Percentiles rank a stretch among this genome's conserved stretches.
Evolutionary conservation across 345 rosid species (phyloP).

Genomic region (Corymbia maculata): DNA sequence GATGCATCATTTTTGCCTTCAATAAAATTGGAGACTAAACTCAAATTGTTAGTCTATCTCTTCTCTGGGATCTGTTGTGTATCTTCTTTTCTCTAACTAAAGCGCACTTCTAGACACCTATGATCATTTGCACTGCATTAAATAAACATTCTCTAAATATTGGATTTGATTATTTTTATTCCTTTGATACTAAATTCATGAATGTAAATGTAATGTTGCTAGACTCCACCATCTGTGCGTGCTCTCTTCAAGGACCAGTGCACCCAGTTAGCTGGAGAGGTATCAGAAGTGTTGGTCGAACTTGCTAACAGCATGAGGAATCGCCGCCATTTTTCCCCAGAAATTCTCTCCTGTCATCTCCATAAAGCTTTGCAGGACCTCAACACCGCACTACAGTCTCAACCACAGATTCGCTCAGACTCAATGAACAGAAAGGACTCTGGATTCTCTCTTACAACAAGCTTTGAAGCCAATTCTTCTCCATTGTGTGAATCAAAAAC

Average conservation of each 20-base stretch:
- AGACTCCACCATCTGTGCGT: conserved; percentile 60
- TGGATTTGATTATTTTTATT: not conserved
- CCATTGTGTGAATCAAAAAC: not conserved
- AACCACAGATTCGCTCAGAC: conserved; percentile 44
- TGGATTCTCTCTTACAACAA: not conserved
- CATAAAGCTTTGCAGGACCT: conserved; percentile 64
- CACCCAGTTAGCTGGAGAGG: conserved; percentile 45
- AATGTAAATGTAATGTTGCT: not conserved
- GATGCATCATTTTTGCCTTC: not conserved
- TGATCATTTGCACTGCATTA: not conserved
- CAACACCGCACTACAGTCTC: conserved; percentile 47
- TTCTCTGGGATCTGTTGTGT: not conserved
- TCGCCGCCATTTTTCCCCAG: conserved; percentile 60
- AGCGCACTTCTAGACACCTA: not conserved
- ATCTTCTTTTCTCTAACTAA: not conserved
- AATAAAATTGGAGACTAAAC: not conserved
- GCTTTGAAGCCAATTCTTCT: not conserved
- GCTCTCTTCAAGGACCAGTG: conserved; percentile 62
- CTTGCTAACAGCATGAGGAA: conserved; percentile 46
- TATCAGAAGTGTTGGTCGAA: conserved; percentile 45
- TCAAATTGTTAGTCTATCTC: not conserved
- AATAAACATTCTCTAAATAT: not conserved
- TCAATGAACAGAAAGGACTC: not conserved
- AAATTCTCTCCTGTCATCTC: conserved; percentile 57
- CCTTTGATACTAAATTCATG: not conserved